Conservation (phyloP, 2,329 filamentous ascomycete species). For the Metarhizium sp. region DNA sequence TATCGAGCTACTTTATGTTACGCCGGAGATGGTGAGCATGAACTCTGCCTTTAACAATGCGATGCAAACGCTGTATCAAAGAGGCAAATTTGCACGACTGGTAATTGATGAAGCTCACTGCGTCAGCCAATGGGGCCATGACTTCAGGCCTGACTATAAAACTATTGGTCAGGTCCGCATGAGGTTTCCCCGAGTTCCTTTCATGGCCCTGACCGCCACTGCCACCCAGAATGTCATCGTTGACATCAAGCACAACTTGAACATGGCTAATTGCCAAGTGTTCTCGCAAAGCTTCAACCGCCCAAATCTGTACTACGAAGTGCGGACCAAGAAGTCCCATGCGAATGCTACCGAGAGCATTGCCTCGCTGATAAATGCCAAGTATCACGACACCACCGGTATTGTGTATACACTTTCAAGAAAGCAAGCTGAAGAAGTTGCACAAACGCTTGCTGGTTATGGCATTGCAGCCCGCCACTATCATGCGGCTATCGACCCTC, state of each 20-base stretch:
- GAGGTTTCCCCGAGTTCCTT: slow-evolving; percentile 68
- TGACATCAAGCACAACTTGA: slow-evolving; percentile 87
- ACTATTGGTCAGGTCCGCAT: slow-evolving; percentile 64
- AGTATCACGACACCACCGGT: slow-evolving; percentile 65
- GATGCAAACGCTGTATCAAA: slow-evolving; percentile 58
- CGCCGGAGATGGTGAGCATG: slow-evolving; percentile 91
- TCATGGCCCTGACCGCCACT: slow-evolving; percentile 93
- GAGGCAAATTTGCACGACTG: slow-evolving; percentile 70
- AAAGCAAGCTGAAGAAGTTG: slow-evolving; percentile 72
- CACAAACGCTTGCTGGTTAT: slow-evolving; percentile 54
- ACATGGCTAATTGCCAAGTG: slow-evolving; percentile 65
- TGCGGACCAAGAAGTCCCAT: slow-evolving; percentile 60
- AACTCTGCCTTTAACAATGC: slow-evolving; percentile 58
- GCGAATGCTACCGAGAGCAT: slow-evolving; percentile 35
- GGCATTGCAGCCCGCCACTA: slow-evolving; percentile 74
- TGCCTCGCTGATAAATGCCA: slow-evolving; percentile 57
- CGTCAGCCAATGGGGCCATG: slow-evolving; percentile 98
- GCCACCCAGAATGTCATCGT: slow-evolving; percentile 88
- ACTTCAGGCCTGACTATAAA: slow-evolving; percentile 96
- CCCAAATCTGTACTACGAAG: slow-evolving; percentile 87
- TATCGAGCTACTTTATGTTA: slow-evolving; percentile 86
- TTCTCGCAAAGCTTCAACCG: slow-evolving; percentile 95
- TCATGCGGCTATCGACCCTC: slow-evolving; percentile 66
- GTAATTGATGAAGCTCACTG: slow-evolving; percentile 99
- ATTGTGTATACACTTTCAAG: slow-evolving; percentile 91